Evolutionary conservation across 768 basidiomycete species (phyloP).

Genomic region (Leucocoprinus sp.): DNA sequence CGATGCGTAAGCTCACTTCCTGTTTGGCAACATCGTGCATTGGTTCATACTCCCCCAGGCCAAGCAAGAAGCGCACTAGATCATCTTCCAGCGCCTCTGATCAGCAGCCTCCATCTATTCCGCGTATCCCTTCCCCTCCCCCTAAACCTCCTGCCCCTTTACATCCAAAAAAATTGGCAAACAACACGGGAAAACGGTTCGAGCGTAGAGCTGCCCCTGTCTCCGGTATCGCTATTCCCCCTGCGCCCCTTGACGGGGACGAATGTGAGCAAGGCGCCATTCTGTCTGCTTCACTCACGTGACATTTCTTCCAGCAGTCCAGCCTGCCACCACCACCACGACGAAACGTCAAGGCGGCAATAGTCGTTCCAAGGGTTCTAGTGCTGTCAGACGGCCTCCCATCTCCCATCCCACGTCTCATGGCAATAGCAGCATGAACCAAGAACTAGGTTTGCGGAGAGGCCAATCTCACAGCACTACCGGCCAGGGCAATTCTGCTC

Average conservation of each 20-base stretch:
- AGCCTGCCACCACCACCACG: constrained; percentile 16
- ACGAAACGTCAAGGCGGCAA: constrained; percentile 30
- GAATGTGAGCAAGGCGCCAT: constrained; percentile 41
- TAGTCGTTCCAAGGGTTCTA: constrained; percentile 31
- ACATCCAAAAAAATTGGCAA: constrained; percentile 10
- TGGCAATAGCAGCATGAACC: constrained; percentile 17
- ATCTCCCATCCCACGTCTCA: constrained; percentile 21
- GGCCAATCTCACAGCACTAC: constrained; percentile 33
- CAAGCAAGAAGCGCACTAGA: constrained; percentile 62
- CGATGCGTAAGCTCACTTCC: constrained; percentile 45
- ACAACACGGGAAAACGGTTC: constrained; percentile 32
- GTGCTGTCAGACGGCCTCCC: constrained; percentile 31
- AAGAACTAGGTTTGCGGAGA: constrained; percentile 44
- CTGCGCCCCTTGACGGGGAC: constrained; percentile 41
- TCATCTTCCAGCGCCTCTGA: constrained; percentile 70
- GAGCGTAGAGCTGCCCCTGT: constrained; percentile 29
- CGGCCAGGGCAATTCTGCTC: constrained; percentile 27
- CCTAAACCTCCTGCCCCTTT: constrained; percentile 18
- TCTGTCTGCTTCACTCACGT: constrained; percentile 6
- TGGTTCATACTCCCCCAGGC: constrained; percentile 25
- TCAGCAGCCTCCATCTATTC: constrained; percentile 30
- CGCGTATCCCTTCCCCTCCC: constrained; percentile 24
- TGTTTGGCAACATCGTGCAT: constrained; percentile 2
- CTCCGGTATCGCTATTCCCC: constrained; percentile 21
- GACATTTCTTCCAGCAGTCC: constrained; percentile 10